These are phyloP conservation scores for Metarhizium humberi DNA, from an alignment of 2,329 filamentous ascomycete genomes.

Conservation along the genomic window DNA sequence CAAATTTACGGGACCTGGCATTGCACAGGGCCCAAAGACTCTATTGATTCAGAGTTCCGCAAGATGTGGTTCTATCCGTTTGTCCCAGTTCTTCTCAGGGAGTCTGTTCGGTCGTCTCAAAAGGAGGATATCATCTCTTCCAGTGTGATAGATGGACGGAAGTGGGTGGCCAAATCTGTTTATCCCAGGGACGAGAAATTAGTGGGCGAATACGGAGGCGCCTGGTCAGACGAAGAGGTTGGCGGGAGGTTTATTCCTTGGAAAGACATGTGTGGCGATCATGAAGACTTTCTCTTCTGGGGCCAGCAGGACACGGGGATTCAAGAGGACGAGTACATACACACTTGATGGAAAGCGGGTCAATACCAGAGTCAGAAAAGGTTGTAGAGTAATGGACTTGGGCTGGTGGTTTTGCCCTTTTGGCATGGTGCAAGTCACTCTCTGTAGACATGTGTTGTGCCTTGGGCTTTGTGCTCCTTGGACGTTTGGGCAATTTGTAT, in stretches of 20 bases:
- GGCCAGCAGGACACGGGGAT: conserved; percentile 10
- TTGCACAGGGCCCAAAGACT: conserved; percentile 28
- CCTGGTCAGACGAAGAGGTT: conserved; percentile 12
- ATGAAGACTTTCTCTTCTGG: conserved; percentile 14
- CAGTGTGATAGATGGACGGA: conserved; percentile 20
- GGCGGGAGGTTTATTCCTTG: conserved; percentile 17
- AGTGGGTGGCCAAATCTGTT: conserved; percentile 15
- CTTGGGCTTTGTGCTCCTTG: no score
- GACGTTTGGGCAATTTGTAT: no score
- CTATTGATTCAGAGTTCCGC: conserved; percentile 20
- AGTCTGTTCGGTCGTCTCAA: conserved; percentile 16
- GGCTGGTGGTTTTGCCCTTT: no score
- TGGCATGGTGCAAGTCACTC: no score
- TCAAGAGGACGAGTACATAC: neutral
- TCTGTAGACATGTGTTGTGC: no score
- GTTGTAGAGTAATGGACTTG: neutral
- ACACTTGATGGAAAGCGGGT: neutral
- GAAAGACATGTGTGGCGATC: conserved; percentile 16
- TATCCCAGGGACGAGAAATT: conserved; percentile 8
- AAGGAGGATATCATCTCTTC: conserved; percentile 14
- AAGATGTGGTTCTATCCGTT: conserved; percentile 30
- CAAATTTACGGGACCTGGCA: conserved; percentile 28
- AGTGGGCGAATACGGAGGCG: conserved; percentile 14
- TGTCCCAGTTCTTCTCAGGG: conserved; percentile 19
- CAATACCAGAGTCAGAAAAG: neutral